phyloP scores from a whole-genome alignment of 1,284 basidiomycete species.

The Rugosomyces carneus region DNA sequence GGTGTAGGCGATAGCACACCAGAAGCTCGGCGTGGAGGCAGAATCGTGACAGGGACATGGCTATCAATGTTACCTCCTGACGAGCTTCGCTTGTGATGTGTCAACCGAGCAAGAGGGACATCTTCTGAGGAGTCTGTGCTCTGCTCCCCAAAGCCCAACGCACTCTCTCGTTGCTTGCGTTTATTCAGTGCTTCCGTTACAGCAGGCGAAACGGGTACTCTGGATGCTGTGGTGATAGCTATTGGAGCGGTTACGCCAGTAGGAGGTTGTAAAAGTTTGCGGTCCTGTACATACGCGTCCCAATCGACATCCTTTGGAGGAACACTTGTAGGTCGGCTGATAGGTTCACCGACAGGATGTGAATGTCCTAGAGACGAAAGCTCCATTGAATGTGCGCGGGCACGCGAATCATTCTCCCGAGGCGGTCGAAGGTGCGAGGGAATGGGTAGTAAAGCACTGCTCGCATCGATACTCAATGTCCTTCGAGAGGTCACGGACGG shows the following conservation, averaged over 20 bases:
- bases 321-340: conserved; percentile 63
- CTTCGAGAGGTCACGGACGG: conserved; percentile 62
- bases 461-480: conserved; percentile 61
- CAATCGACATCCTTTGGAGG: conserved; percentile 67
- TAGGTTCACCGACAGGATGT: conserved; percentile 41
- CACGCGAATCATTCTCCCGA: conserved; percentile 60
- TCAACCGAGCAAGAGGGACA: conserved; percentile 43
- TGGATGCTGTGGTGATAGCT: conserved; percentile 44
- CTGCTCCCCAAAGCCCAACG: conserved; percentile 35
- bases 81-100: conserved; percentile 30
- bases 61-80: conserved; percentile 20
- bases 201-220: conserved; percentile 56
- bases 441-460: conserved; percentile 37
- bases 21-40: conserved; percentile 52
- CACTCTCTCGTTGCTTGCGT: conserved; percentile 62
- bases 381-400: conserved; percentile 65
- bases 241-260: conserved; percentile 71
- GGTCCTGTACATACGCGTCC: conserved; percentile 74
- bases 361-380: conserved; percentile 40
- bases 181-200: conserved; percentile 66
- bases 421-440: conserved; percentile 57
- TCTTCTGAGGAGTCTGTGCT: conserved; percentile 45
- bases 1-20: conserved; percentile 40
- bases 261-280: conserved; percentile 77
- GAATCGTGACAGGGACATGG: conserved; percentile 46